Conservation (phyloP, 1,284 basidiomycete species). For the Porogramme epimiltina region DNA sequence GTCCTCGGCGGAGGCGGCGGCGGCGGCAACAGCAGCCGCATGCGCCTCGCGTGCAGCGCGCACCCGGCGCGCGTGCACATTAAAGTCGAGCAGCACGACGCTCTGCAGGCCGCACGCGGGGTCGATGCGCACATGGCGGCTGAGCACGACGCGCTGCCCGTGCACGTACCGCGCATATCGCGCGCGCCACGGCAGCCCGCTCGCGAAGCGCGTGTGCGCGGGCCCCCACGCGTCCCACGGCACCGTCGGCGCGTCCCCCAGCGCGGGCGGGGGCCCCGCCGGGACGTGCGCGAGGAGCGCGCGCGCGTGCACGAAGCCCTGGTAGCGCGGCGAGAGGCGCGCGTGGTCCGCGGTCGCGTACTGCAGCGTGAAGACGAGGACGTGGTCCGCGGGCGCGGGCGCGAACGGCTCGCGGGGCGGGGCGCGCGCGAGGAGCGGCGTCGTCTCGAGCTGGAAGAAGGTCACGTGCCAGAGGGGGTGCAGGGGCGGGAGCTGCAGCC, state of each 20-base stretch:
- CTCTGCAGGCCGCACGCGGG: constrained; percentile 6
- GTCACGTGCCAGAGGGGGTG: constrained; percentile 9
- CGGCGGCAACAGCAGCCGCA: no score
- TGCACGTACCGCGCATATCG: constrained; percentile 31
- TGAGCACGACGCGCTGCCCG: constrained; percentile 40
- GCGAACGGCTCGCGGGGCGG: constrained; percentile 5
- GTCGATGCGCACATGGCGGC: constrained; percentile 23
- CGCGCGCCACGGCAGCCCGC: constrained; percentile 8
- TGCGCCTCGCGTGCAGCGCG: background rate
- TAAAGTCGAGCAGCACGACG: constrained; percentile 37
- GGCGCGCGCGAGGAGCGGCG: constrained; percentile 4
- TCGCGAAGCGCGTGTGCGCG: constrained; percentile 39
- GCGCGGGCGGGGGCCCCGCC: background rate
- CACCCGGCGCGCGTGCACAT: constrained; percentile 30
- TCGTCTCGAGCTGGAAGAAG: constrained; percentile 13
- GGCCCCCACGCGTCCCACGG: constrained; percentile 44
- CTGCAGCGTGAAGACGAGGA: constrained; percentile 13
- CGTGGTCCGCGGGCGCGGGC: background rate
- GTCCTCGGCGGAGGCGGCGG: background rate
- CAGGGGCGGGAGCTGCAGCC: constrained; percentile 10
- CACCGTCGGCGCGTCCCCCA: background rate
- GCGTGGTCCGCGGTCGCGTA: constrained; percentile 11
- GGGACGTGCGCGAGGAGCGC: constrained; percentile 35
- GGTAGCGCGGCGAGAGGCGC: constrained; percentile 2
- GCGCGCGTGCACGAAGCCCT: constrained; percentile 38